Conservation (phyloP, 306 rosid genomes). For the Carpinus viminea region DNA sequence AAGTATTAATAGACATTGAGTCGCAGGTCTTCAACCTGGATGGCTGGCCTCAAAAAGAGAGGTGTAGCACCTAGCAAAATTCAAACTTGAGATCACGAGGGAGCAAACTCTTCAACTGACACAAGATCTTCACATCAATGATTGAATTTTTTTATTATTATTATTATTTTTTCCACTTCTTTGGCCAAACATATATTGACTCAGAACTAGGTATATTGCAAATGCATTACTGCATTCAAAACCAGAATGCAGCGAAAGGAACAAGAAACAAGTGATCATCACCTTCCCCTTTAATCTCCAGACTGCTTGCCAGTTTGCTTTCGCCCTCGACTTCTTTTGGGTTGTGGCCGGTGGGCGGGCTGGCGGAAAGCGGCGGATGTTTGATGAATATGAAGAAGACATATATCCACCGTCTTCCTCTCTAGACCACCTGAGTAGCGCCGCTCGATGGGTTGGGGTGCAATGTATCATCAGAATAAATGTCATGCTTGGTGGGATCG, state of each 20-base stretch:
- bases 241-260: neutral
- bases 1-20: no score
- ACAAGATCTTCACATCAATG: no score
- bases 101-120: no score
- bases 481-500: constrained; percentile 4
- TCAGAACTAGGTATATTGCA: neutral
- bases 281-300: neutral
- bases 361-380: neutral
- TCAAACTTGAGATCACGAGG: no score
- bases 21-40: no score
- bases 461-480: constrained; percentile 37
- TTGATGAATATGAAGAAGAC: neutral
- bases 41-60: no score
- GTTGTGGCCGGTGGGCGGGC: neutral
- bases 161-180: no score
- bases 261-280: neutral
- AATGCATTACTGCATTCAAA: neutral
- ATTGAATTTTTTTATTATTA: no score
- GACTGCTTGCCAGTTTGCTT: neutral
- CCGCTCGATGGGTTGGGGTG: constrained; percentile 32
- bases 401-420: no score
- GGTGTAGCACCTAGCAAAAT: no score
- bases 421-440: constrained; percentile 42
- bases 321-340: neutral
- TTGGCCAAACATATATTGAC: neutral